Conservation (phyloP, 2,329 filamentous ascomycete species). For the Chaetomium strumarium region DNA sequence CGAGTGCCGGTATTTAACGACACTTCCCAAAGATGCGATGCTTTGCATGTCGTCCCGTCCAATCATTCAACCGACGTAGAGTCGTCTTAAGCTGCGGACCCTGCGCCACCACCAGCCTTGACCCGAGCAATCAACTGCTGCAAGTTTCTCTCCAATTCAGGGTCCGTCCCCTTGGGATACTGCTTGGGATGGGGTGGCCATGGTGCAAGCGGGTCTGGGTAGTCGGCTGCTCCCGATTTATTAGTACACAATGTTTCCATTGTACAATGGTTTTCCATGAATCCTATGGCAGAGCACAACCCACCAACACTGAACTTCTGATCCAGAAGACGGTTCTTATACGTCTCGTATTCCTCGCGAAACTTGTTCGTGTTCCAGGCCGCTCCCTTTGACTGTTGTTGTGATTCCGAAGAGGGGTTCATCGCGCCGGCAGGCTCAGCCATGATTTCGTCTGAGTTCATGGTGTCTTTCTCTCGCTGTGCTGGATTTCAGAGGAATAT, state of each 20-base stretch:
- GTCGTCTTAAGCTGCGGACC: background rate
- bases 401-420: background rate
- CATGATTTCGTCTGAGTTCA: conserved; percentile 25
- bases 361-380: conserved; percentile 30
- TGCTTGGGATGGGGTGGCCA: conserved; percentile 23
- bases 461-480: background rate
- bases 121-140: conserved; percentile 33
- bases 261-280: no score
- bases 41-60: background rate
- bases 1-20: no score
- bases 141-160: conserved; percentile 36
- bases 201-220: conserved; percentile 43
- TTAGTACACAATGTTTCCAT: no score
- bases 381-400: conserved; percentile 6
- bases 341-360: conserved; percentile 39
- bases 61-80: background rate
- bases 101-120: background rate
- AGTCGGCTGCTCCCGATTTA: conserved; percentile 29
- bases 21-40: no score
- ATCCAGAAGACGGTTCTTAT: conserved; percentile 37
- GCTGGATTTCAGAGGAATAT: no score
- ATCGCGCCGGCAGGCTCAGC: conserved; percentile 10
- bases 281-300: conserved; percentile 12
- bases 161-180: conserved; percentile 25
- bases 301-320: conserved; percentile 43